These are phyloP conservation scores for Monarda citriodora DNA, from an alignment of 305 asterid species.

Conservation along the genomic window DNA sequence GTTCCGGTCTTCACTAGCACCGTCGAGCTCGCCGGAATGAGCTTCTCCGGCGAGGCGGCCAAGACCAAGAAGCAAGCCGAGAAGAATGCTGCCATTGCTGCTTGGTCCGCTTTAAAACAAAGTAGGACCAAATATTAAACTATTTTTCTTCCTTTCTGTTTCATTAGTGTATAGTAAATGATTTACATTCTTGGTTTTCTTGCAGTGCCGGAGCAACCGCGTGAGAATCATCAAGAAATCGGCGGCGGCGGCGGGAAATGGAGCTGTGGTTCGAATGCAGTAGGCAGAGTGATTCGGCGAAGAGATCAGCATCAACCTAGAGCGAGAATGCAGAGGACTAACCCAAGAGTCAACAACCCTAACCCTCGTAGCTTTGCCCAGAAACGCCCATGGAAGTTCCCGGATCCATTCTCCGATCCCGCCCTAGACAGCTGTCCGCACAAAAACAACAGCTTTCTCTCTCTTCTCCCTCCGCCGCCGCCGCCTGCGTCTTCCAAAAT, in stretches of 20 bases:
- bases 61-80: constrained; percentile 63
- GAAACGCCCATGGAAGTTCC: constrained; percentile 18
- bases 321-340: constrained; percentile 30
- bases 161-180: constrained; percentile 25
- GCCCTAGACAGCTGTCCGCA: constrained; percentile 13
- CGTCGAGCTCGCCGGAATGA: constrained; percentile 54
- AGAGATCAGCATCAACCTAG: constrained; percentile 30
- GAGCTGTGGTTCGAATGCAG: constrained; percentile 14
- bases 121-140: too few relatives aligned
- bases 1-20: constrained; percentile 50
- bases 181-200: constrained; percentile 17
- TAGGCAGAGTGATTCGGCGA: constrained; percentile 30
- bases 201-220: constrained; percentile 10
- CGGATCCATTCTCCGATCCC: constrained; percentile 21
- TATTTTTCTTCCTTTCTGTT: background rate
- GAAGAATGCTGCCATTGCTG: constrained; percentile 60
- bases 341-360: constrained; percentile 9
- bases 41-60: constrained; percentile 49
- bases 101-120: constrained; percentile 53
- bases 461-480: constrained; percentile 54
- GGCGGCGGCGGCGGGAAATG: constrained; percentile 20
- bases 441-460: constrained; percentile 26
- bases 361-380: background rate
- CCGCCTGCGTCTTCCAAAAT: constrained; percentile 38
- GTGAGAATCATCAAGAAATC: constrained; percentile 15